Evolutionary conservation across 2,329 filamentous ascomycete genomes (phyloP).

Genomic region (Triangularia verruculosa): DNA sequence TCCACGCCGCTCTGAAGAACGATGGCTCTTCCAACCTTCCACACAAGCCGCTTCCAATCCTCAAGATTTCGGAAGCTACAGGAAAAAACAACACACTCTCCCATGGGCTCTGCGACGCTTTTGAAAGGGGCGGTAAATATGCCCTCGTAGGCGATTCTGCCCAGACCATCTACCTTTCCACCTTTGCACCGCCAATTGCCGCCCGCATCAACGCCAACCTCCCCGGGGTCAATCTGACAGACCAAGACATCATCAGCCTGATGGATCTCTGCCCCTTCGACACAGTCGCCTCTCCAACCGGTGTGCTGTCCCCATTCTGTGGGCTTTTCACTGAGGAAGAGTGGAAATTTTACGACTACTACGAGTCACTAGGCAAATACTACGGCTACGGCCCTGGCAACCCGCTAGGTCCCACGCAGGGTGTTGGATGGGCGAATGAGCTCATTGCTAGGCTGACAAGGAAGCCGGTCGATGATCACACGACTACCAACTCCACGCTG

Average conservation of each 20-base stretch:
- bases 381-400: constrained; percentile 79
- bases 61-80: constrained; percentile 49
- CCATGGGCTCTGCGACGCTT: constrained; percentile 67
- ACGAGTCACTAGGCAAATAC: constrained; percentile 75
- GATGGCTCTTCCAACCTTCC: constrained; percentile 36
- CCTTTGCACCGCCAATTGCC: constrained; percentile 67
- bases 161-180: constrained; percentile 55
- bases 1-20: constrained; percentile 52
- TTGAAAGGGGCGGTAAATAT: constrained; percentile 56
- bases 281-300: constrained; percentile 59
- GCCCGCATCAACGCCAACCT: constrained; percentile 67
- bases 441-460: constrained; percentile 76
- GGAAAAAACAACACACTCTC: constrained; percentile 78
- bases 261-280: constrained; percentile 91
- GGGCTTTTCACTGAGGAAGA: constrained; percentile 68
- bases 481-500: constrained; percentile 74
- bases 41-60: constrained; percentile 61
- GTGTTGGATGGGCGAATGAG: constrained; percentile 85
- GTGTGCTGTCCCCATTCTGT: constrained; percentile 69
- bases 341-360: constrained; percentile 80
- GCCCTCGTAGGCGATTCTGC: constrained; percentile 47
- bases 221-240: constrained; percentile 62
- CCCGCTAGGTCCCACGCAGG: constrained; percentile 76
- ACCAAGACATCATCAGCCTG: constrained; percentile 62
- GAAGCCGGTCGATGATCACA: constrained; percentile 66